Conservation (phyloP, 2,329 filamentous ascomycete species). For the Colletotrichum coccodes region DNA sequence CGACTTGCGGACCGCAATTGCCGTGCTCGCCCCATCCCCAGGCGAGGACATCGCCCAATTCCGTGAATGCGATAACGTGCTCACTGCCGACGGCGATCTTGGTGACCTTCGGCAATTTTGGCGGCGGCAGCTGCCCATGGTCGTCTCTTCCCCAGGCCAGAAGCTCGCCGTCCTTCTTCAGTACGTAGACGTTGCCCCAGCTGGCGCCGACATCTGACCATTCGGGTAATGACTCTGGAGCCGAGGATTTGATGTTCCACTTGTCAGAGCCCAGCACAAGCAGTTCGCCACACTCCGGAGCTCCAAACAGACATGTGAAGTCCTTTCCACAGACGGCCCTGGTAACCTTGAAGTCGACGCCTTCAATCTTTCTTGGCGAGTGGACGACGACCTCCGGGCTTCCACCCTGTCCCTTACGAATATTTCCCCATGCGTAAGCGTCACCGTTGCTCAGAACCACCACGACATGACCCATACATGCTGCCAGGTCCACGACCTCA, state of each 20-base stretch:
- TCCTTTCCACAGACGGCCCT: conserved; percentile 84
- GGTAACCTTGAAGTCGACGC: conserved; percentile 68
- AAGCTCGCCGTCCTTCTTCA: conserved; percentile 69
- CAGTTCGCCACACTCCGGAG: conserved; percentile 66
- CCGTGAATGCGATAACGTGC: conserved; percentile 80
- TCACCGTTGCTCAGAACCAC: conserved; percentile 79
- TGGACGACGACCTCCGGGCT: conserved; percentile 62
- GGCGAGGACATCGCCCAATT: conserved; percentile 73
- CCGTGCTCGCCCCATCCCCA: conserved; percentile 99
- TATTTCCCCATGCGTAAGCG: conserved; percentile 89
- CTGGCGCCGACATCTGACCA: conserved; percentile 80
- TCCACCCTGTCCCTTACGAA: conserved; percentile 86
- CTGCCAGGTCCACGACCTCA: conserved; percentile 72
- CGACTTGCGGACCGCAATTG: conserved; percentile 82
- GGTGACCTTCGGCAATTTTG: conserved; percentile 65
- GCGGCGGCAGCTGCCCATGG: conserved; percentile 81
- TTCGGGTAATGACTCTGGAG: conserved; percentile 60
- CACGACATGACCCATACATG: conserved; percentile 82
- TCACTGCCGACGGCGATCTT: conserved; percentile 88
- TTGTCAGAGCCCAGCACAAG: conserved; percentile 80
- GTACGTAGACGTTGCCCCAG: conserved; percentile 84
- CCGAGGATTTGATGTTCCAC: conserved; percentile 70
- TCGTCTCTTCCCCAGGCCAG: conserved; percentile 86
- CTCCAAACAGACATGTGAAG: conserved; percentile 79
- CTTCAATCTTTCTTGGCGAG: conserved; percentile 69